Conservation (phyloP, 768 basidiomycete genomes). For the Russula virescens region DNA sequence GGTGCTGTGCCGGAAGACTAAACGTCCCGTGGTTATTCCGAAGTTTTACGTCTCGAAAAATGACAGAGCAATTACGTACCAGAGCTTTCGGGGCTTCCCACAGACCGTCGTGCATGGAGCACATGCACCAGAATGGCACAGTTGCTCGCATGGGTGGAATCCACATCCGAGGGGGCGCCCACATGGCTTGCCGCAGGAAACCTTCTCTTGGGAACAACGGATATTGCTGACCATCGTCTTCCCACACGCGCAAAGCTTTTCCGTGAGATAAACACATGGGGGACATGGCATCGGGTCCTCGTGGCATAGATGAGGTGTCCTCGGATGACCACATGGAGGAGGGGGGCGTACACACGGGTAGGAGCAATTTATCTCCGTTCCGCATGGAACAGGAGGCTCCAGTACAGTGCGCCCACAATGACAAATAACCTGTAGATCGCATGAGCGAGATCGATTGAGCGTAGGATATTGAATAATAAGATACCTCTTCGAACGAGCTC, state of each 20-base stretch:
- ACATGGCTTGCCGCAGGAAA: constrained; percentile 81
- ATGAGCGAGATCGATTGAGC: neutral
- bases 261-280: constrained; percentile 77
- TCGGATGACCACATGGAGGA: constrained; percentile 78
- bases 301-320: constrained; percentile 77
- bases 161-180: constrained; percentile 80
- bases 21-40: neutral
- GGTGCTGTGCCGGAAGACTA: constrained; percentile 66
- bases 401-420: constrained; percentile 80
- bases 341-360: constrained; percentile 73
- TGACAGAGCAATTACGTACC: constrained; percentile 41
- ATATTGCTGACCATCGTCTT: constrained; percentile 77
- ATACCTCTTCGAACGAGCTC: constrained; percentile 88
- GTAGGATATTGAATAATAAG: constrained; percentile 20
- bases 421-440: constrained; percentile 56
- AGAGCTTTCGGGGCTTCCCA: constrained; percentile 80
- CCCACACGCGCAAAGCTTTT: constrained; percentile 82
- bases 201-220: constrained; percentile 78
- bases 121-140: constrained; percentile 81
- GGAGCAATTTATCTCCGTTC: constrained; percentile 67
- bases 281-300: constrained; percentile 67
- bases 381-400: constrained; percentile 87
- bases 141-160: constrained; percentile 78
- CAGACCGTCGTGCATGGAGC: constrained; percentile 72
- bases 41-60: neutral